Conservation (phyloP, 108 stramenopile genomes). For the Cyclotella sp. region DNA sequence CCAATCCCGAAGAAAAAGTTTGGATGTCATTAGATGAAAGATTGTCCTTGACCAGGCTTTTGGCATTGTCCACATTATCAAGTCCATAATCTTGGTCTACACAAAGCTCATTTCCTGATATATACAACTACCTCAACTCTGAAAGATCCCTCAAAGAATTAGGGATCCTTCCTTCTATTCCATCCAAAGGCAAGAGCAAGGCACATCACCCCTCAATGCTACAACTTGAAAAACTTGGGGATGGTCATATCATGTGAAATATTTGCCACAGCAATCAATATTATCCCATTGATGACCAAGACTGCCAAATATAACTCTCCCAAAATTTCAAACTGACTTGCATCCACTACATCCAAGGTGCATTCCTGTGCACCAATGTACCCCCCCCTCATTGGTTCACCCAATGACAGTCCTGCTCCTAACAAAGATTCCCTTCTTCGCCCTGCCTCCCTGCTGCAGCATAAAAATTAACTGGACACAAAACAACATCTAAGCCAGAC, state of each 20-base stretch:
- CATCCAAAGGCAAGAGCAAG: constrained; percentile 33
- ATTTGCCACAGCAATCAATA: constrained; percentile 43
- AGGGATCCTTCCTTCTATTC: constrained; percentile 51
- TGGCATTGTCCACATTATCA: constrained; percentile 53
- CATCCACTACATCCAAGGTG: constrained; percentile 14
- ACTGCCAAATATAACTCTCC: constrained; percentile 59
- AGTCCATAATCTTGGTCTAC: constrained; percentile 49
- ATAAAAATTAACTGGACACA: constrained; percentile 57
- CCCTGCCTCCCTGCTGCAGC: constrained; percentile 51
- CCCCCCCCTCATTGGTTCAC: constrained; percentile 54
- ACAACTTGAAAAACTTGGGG: constrained; percentile 40
- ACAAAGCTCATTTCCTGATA: constrained; percentile 48
- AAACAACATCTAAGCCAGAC: constrained; percentile 64
- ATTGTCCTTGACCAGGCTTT: constrained; percentile 43
- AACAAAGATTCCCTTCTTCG: constrained; percentile 47
- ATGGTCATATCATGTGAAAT: constrained; percentile 48
- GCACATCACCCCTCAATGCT: constrained; percentile 30
- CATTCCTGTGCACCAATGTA: constrained; percentile 56
- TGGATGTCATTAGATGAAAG: constrained; percentile 53
- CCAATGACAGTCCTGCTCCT: constrained; percentile 39
- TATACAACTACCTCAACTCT: constrained; percentile 34
- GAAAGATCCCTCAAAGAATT: constrained; percentile 47
- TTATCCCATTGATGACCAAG: constrained; percentile 61
- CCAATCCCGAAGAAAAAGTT: constrained; percentile 43
- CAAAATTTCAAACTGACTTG: constrained; percentile 51